A percentile compares a stretch with the other conserved stretches of the same genome.
These are phyloP conservation scores for Colletotrichum sp. DNA, from an alignment of 2,329 filamentous ascomycete genomes.

Conservation along the genomic window DNA sequence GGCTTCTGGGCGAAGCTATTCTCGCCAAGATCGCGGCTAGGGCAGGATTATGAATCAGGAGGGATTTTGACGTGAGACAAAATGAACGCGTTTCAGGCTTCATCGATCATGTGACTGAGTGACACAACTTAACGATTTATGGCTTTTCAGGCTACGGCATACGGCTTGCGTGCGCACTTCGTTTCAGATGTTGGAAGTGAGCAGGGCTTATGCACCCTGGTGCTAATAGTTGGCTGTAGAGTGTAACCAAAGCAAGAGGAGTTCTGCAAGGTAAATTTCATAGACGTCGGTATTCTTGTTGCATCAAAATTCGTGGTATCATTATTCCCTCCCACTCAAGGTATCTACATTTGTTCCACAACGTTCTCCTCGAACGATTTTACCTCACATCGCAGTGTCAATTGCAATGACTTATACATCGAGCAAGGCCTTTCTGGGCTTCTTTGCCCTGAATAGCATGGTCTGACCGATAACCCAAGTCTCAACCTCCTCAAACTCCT, in stretches of 20 bases:
- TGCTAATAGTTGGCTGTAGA: not conserved
- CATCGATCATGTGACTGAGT: not conserved
- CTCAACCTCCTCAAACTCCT: constrained; percentile 43
- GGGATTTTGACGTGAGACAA: not conserved
- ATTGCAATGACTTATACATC: not conserved
- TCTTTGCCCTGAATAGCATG: constrained; percentile 41
- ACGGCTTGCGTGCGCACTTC: not conserved
- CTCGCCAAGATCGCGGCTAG: not conserved
- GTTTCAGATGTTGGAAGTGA: not conserved
- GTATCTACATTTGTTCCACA: not conserved
- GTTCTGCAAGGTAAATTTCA: not conserved
- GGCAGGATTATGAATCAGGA: not conserved
- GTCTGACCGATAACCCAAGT: constrained; percentile 40
- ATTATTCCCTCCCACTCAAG: not conserved
- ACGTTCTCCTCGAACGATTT: not conserved
- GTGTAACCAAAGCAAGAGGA: not conserved
- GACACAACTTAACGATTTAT: not conserved
- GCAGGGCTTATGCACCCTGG: not conserved
- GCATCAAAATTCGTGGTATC: not conserved
- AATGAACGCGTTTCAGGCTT: not conserved
- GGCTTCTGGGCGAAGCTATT: not conserved
- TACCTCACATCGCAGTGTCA: not conserved
- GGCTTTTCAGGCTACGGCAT: not conserved
- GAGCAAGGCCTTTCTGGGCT: constrained; percentile 29
- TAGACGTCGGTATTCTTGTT: not conserved